Percentiles rank a stretch among this genome's conserved stretches.
Conservation (phyloP, 768 basidiomycete species). For the Agaricus sinodeliciosus region DNA sequence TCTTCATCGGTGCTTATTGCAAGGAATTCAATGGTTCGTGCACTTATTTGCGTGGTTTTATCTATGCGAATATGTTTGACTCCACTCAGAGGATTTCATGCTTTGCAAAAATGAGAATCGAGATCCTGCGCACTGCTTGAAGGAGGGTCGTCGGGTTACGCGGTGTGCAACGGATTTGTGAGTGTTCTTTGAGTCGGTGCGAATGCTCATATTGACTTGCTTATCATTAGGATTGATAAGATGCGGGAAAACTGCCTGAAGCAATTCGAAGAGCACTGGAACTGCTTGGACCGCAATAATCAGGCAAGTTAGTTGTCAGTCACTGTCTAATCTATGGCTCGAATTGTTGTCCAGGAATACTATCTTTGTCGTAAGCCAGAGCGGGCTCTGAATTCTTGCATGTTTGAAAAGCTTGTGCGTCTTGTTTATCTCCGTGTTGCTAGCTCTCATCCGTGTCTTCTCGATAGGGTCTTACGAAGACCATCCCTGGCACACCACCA, state of each 20-base stretch:
- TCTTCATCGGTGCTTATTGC: conserved; percentile 95
- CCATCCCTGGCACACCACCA: conserved; percentile 82
- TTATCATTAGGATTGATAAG: conserved; percentile 67
- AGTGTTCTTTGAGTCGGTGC: conserved; percentile 23
- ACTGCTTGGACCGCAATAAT: conserved; percentile 90
- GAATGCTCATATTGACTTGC: background rate
- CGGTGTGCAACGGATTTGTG: conserved; percentile 93
- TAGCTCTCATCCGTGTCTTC: background rate
- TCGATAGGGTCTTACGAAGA: conserved; percentile 81
- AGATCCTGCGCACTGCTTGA: conserved; percentile 88
- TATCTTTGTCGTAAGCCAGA: conserved; percentile 87
- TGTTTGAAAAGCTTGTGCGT: conserved; percentile 93
- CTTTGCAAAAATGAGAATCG: conserved; percentile 92
- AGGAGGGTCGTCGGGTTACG: conserved; percentile 93
- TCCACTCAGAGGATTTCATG: conserved; percentile 49
- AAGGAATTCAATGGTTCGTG: conserved; percentile 93
- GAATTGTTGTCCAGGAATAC: conserved; percentile 56
- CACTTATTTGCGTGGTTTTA: background rate
- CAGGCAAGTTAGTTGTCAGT: conserved; percentile 51
- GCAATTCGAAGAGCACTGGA: conserved; percentile 90
- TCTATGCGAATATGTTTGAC: background rate
- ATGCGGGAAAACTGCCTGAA: conserved; percentile 86
- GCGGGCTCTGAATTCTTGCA: conserved; percentile 82
- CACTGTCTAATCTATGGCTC: background rate
- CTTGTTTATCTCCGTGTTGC: background rate